A percentile compares a stretch with the other conserved stretches of the same genome.
These are phyloP conservation scores for Myrica gale DNA, from an alignment of 306 rosid species.

Conservation along the genomic window DNA sequence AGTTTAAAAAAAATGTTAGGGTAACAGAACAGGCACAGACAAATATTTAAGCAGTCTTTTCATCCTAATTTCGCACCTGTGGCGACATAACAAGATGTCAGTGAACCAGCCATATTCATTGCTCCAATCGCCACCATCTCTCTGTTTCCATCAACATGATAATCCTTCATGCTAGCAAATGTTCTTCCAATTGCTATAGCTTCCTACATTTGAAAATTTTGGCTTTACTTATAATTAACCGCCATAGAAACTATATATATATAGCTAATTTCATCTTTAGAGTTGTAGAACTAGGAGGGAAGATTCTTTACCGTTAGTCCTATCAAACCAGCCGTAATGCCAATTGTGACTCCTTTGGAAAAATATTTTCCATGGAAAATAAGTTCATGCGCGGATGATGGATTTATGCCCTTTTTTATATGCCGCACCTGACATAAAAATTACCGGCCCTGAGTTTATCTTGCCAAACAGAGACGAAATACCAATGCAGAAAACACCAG, in stretches of 20 bases:
- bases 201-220: slow-evolving; percentile 46
- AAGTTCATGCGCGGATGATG: slow-evolving; percentile 64
- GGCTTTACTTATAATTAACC: background rate
- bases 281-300: too few species aligned
- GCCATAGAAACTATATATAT: too few species aligned
- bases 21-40: slow-evolving; percentile 24
- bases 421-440: slow-evolving; percentile 61
- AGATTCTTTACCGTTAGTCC: slow-evolving; percentile 65
- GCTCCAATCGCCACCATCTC: slow-evolving; percentile 95
- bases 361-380: slow-evolving; percentile 67
- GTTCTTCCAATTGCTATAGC: slow-evolving; percentile 97
- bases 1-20: too few species aligned
- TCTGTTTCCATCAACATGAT: slow-evolving; percentile 90
- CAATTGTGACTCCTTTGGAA: slow-evolving; percentile 70
- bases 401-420: slow-evolving; percentile 80
- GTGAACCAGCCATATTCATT: slow-evolving; percentile 86
- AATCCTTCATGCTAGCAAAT: slow-evolving; percentile 92
- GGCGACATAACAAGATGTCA: slow-evolving; percentile 98
- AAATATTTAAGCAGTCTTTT: background rate
- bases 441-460: background rate
- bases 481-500: background rate
- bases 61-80: slow-evolving; percentile 56
- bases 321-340: slow-evolving; percentile 83
- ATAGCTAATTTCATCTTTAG: too few species aligned
- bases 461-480: background rate